Percentiles rank a stretch among this genome's conserved stretches.
phyloP scores from a whole-genome alignment of 2,329 filamentous ascomycete genomes.

The Paraphoma chrysanthemicola region DNA sequence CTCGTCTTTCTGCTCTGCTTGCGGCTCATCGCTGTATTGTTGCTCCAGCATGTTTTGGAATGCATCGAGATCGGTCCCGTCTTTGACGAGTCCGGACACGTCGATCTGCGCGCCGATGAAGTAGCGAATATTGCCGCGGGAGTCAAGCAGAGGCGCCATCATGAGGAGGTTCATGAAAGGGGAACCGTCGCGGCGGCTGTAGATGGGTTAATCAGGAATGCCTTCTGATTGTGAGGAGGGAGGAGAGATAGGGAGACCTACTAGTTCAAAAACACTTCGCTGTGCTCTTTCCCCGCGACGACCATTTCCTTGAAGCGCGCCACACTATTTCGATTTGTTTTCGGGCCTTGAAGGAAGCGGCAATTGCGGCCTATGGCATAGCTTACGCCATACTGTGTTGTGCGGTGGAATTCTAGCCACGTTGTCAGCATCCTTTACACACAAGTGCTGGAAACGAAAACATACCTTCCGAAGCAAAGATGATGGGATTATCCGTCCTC shows the following conservation, averaged over 20 bases:
- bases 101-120: slow-evolving; percentile 77
- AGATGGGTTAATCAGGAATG: slow-evolving; percentile 6
- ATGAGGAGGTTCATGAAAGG: slow-evolving; percentile 80
- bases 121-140: slow-evolving; percentile 70
- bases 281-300: slow-evolving; percentile 70
- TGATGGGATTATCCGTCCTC: slow-evolving; percentile 75
- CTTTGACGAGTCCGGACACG: slow-evolving; percentile 71
- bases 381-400: slow-evolving; percentile 76
- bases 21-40: slow-evolving; percentile 34
- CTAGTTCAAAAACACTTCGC: slow-evolving; percentile 79
- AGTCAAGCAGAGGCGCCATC: slow-evolving; percentile 75
- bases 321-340: slow-evolving; percentile 70
- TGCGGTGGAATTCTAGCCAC: slow-evolving; percentile 70
- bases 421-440: neutral
- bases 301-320: slow-evolving; percentile 68
- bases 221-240: neutral
- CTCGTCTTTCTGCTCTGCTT: slow-evolving; percentile 60
- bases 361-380: slow-evolving; percentile 80
- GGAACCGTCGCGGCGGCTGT: slow-evolving; percentile 73
- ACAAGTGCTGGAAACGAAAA: neutral
- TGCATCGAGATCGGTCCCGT: slow-evolving; percentile 70
- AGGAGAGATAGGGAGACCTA: slow-evolving; percentile 32
- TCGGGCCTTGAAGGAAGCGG: slow-evolving; percentile 78
- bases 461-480: slow-evolving; percentile 76
- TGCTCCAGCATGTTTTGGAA: slow-evolving; percentile 58